These are phyloP conservation scores for Halophytophthora polymorphica DNA, from an alignment of 352 stramenopile species.

Conservation along the genomic window DNA sequence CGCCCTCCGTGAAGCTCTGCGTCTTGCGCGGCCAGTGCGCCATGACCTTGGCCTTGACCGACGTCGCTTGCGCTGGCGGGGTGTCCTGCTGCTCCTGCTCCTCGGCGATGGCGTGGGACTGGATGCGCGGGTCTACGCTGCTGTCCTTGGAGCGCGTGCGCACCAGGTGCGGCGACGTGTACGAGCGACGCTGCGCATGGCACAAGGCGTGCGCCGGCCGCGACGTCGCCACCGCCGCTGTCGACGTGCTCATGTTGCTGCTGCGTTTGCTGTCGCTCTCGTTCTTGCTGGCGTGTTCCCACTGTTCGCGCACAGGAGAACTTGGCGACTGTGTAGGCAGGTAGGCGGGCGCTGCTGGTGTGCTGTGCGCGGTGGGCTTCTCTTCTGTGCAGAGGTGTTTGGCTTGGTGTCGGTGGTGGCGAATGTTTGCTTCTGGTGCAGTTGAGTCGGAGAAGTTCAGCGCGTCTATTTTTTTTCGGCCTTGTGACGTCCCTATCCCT, in stretches of 20 bases:
- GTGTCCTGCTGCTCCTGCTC: no score
- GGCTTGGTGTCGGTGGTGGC: no score
- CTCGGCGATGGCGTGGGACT: no score
- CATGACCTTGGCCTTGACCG: slow-evolving; percentile 12
- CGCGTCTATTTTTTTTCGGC: no score
- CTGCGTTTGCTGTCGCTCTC: background rate
- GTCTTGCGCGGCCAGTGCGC: slow-evolving; percentile 36
- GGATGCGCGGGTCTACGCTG: slow-evolving; percentile 9
- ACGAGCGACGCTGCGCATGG: slow-evolving; percentile 45
- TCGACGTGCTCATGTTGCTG: slow-evolving; percentile 15
- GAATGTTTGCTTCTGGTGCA: no score
- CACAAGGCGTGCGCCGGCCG: slow-evolving; percentile 41
- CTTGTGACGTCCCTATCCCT: no score
- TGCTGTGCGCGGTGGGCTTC: no score
- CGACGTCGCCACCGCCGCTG: slow-evolving; percentile 2
- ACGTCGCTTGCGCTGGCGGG: slow-evolving; percentile 9
- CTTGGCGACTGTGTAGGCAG: no score
- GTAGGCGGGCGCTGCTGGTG: no score
- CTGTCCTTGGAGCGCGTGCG: slow-evolving; percentile 22
- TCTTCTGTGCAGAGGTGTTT: no score
- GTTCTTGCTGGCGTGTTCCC: no score
- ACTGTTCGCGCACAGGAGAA: no score
- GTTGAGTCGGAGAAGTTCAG: background rate
- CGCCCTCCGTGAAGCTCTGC: slow-evolving; percentile 48
- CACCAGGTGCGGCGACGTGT: slow-evolving; percentile 66